These are phyloP conservation scores for Salisapilia sapeloensis DNA, from an alignment of 352 stramenopile species.

Conservation along the genomic window DNA sequence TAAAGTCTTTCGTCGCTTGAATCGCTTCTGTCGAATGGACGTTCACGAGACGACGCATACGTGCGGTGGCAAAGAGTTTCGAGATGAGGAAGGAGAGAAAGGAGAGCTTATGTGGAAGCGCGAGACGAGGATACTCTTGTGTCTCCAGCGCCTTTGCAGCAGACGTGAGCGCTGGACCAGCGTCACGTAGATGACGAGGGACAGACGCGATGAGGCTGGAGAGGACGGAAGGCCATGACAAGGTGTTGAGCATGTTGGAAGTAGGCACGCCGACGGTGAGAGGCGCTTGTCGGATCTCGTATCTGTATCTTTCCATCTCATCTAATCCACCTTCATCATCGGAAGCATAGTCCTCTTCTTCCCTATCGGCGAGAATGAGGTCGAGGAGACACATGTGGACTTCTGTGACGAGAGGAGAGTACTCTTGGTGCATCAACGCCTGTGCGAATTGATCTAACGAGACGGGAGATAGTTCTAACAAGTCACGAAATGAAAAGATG, in stretches of 20 bases:
- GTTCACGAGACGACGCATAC: conserved; percentile 33
- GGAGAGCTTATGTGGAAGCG: conserved; percentile 45
- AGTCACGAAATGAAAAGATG: conserved; percentile 48
- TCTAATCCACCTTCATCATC: conserved; percentile 73
- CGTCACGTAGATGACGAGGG: conserved; percentile 37
- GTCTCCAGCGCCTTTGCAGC: conserved; percentile 24
- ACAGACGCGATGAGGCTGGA: conserved; percentile 47
- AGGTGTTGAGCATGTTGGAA: conserved; percentile 54
- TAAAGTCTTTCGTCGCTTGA: conserved; percentile 58
- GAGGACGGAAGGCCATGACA: conserved; percentile 68
- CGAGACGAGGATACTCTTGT: conserved; percentile 32
- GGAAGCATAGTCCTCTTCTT: conserved; percentile 75
- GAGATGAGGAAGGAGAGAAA: conserved; percentile 56
- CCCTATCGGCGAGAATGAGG: conserved; percentile 57
- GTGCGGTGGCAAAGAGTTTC: conserved; percentile 38
- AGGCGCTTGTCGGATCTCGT: conserved; percentile 62
- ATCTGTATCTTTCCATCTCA: conserved; percentile 60
- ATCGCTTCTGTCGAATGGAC: conserved; percentile 37
- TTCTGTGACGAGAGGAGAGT: conserved; percentile 42
- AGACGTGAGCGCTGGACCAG: conserved; percentile 15
- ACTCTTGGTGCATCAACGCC: conserved; percentile 19
- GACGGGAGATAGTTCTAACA: conserved; percentile 40
- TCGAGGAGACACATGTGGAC: conserved; percentile 78
- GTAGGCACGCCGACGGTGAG: conserved; percentile 65
- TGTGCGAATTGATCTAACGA: conserved; percentile 44